Percentiles rank a stretch among this genome's conserved stretches.
These are phyloP conservation scores for Plasmopara viticola DNA, from an alignment of 352 stramenopile species.

Conservation along the genomic window DNA sequence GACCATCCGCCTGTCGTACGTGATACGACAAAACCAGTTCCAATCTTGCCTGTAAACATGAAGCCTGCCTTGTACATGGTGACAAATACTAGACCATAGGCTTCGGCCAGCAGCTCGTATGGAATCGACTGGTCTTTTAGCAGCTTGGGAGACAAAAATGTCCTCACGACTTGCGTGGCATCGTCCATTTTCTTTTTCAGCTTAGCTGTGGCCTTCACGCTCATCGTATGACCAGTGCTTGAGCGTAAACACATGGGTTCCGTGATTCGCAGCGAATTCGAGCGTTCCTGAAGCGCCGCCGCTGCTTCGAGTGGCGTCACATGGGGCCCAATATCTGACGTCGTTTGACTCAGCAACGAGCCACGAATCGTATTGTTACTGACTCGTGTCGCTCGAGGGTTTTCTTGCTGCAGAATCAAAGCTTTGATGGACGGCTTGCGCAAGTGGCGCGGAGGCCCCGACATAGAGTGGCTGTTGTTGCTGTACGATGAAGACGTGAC, in stretches of 20 bases:
- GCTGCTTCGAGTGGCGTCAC: conserved; percentile 18
- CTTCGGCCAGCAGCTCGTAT: conserved; percentile 62
- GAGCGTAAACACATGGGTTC: conserved; percentile 25
- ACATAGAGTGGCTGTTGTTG: conserved; percentile 6
- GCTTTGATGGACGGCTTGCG: conserved; percentile 42
- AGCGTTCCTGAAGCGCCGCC: conserved; percentile 45
- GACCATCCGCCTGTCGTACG: conserved; percentile 68
- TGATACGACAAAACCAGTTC: conserved; percentile 73
- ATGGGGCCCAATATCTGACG: conserved; percentile 3
- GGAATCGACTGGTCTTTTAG: conserved; percentile 82
- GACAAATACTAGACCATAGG: conserved; percentile 69
- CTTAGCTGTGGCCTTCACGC: conserved; percentile 45
- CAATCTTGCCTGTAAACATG: conserved; percentile 70
- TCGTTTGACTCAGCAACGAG: conserved; percentile 24
- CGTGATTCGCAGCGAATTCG: conserved; percentile 45
- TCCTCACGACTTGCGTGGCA: conserved; percentile 58
- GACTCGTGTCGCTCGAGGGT: conserved; percentile 22
- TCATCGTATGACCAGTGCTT: conserved; percentile 43
- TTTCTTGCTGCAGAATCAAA: conserved; percentile 40
- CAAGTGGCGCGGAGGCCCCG: conserved; percentile 13
- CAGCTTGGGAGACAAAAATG: conserved; percentile 63
- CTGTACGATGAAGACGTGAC: conserved; percentile 12
- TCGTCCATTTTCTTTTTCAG: conserved; percentile 60
- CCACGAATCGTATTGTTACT: conserved; percentile 41
- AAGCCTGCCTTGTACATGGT: conserved; percentile 82